Evolutionary conservation across 1,139 yeast genomes (phyloP).

Genomic region (Taphrina pruni): DNA sequence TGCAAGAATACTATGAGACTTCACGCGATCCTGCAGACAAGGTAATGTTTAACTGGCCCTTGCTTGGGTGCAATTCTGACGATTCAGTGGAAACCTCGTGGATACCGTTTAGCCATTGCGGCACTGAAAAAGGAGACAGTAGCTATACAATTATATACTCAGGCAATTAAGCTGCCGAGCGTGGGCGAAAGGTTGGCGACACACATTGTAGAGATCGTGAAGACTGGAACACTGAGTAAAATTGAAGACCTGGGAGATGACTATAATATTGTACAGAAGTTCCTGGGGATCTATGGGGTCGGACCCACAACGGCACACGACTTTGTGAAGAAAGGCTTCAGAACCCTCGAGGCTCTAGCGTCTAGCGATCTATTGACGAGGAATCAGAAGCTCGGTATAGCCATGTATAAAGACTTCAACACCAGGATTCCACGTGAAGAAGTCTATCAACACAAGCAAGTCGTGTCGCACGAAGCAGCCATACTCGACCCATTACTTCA

Average conservation of each 20-base stretch:
- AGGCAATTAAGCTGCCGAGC: conserved; percentile 57
- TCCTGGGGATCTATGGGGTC: conserved; percentile 61
- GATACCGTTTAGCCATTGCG: conserved; percentile 60
- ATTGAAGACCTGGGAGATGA: conserved; percentile 49
- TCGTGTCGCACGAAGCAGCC: conserved; percentile 52
- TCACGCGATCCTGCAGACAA: conserved; percentile 17
- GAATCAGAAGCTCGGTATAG: conserved; percentile 58
- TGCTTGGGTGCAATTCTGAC: neutral
- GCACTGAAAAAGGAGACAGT: conserved; percentile 51
- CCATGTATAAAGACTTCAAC: conserved; percentile 61
- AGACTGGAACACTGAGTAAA: conserved; percentile 55
- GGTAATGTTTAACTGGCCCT: neutral
- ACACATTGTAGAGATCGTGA: conserved; percentile 59
- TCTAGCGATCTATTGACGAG: conserved; percentile 52
- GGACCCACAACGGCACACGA: conserved; percentile 58
- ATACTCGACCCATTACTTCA: conserved; percentile 55
- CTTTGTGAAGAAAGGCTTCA: conserved; percentile 56
- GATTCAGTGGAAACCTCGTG: conserved; percentile 29
- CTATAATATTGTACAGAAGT: conserved; percentile 50
- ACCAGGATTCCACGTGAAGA: conserved; percentile 59
- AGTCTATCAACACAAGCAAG: conserved; percentile 56
- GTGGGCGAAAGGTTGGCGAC: conserved; percentile 58
- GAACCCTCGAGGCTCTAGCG: conserved; percentile 56
- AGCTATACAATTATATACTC: conserved; percentile 54
- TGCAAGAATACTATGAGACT: conserved; percentile 29